Percentiles rank a stretch among this genome's conserved stretches.
These are phyloP conservation scores for Penicillium lividum DNA, from an alignment of 495 filamentous ascomycete genomes.

Conservation along the genomic window DNA sequence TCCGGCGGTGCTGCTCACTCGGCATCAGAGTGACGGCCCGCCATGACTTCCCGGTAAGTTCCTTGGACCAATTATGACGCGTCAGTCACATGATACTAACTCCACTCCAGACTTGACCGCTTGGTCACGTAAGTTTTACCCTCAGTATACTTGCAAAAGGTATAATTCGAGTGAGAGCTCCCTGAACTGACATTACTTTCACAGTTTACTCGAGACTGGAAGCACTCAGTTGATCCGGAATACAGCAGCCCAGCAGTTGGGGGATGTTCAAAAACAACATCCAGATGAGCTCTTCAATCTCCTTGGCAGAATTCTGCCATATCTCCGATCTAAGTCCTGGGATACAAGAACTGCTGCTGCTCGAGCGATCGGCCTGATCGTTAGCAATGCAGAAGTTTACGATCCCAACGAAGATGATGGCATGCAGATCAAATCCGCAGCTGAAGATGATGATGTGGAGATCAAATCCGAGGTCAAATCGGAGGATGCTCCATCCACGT, in stretches of 20 bases:
- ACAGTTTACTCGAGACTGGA: constrained; percentile 90
- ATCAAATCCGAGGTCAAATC: constrained; percentile 47
- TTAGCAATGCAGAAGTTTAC: constrained; percentile 81
- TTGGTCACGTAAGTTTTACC: constrained; percentile 80
- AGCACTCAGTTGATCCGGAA: constrained; percentile 93
- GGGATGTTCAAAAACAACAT: constrained; percentile 95
- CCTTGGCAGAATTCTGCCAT: constrained; percentile 91
- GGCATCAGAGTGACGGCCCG: constrained; percentile 35
- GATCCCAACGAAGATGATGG: constrained; percentile 79
- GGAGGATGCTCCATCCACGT: constrained; percentile 30
- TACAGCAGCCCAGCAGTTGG: constrained; percentile 93
- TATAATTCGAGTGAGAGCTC: neutral
- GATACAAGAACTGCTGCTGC: constrained; percentile 90
- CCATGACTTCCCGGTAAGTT: constrained; percentile 58
- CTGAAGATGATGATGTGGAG: constrained; percentile 46
- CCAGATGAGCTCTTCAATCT: constrained; percentile 97
- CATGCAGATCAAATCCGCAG: constrained; percentile 51
- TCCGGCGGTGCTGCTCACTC: constrained; percentile 29
- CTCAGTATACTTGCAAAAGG: neutral
- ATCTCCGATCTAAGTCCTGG: constrained; percentile 90
- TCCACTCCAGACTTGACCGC: constrained; percentile 70
- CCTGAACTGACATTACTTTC: constrained; percentile 31
- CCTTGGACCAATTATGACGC: constrained; percentile 30
- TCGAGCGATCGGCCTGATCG: constrained; percentile 89
- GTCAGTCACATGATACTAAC: constrained; percentile 42